Percentiles rank a stretch among this genome's conserved stretches.
phyloP scores from a whole-genome alignment of 2,329 filamentous ascomycete genomes.

The Cryphonectria japonica region DNA sequence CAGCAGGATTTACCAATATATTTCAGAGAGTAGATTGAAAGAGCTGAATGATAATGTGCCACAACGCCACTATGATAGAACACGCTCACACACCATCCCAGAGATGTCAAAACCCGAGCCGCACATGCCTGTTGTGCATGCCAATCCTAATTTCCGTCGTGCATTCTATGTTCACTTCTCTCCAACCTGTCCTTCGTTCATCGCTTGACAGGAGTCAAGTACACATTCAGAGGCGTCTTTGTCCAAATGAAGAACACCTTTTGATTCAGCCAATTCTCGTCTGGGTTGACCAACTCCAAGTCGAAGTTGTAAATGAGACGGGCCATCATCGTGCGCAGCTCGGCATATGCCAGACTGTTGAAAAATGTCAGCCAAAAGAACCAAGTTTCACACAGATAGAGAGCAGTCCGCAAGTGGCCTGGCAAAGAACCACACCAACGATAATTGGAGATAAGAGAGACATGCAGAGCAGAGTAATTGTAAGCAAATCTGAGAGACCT shows the following conservation, averaged over 20 bases:
- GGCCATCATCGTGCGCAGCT: conserved; percentile 54
- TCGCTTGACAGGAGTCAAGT: conserved; percentile 39
- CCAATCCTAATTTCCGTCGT: background rate
- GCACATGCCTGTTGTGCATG: background rate
- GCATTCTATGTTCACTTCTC: background rate
- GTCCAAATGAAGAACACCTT: conserved; percentile 46
- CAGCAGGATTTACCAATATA: too few species aligned
- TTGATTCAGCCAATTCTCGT: conserved; percentile 45
- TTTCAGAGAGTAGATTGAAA: too few species aligned
- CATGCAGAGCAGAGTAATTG: too few species aligned
- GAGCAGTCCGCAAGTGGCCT: background rate
- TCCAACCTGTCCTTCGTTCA: background rate
- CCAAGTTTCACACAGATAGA: background rate
- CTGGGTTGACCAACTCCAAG: conserved; percentile 44
- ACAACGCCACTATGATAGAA: too few species aligned
- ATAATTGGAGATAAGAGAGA: too few species aligned
- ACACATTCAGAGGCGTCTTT: conserved; percentile 43
- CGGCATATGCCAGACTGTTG: conserved; percentile 51
- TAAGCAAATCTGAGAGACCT: conserved; percentile 31
- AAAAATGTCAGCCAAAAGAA: background rate
- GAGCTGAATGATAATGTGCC: too few species aligned
- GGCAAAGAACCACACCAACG: background rate
- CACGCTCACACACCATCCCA: background rate
- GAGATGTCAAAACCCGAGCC: background rate
- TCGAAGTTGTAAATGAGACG: conserved; percentile 55